A percentile compares a stretch with the other conserved stretches of the same genome.
These are phyloP conservation scores for Entelexis paramagnoliae DNA, from an alignment of 1,139 yeast species.

Conservation along the genomic window DNA sequence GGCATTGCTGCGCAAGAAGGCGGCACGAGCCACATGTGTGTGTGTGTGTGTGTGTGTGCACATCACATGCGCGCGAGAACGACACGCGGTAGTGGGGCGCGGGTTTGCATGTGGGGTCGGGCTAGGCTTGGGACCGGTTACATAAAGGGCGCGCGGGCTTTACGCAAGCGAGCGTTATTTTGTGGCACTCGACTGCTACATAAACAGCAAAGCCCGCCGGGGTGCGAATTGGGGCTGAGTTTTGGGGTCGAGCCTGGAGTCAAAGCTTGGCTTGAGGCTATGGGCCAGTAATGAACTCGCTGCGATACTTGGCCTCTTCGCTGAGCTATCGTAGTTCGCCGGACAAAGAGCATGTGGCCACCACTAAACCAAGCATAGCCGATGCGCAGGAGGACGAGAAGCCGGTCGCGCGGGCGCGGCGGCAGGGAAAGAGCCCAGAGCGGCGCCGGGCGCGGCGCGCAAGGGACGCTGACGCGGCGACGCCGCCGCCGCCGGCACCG, in stretches of 20 bases:
- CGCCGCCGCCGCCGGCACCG: background rate
- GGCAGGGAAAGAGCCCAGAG: background rate
- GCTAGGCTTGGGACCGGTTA: slow-evolving; percentile 2
- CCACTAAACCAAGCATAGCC: too few relatives aligned
- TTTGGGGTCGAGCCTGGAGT: background rate
- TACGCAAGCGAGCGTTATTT: background rate
- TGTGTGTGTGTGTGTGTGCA: too few relatives aligned
- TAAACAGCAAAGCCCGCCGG: background rate
- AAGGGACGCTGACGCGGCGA: background rate
- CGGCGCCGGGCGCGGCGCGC: background rate
- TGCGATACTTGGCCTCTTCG: slow-evolving; percentile 14
- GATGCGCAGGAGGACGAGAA: background rate
- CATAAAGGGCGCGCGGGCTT: background rate
- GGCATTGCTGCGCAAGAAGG: too few relatives aligned
- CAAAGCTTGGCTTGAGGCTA: background rate
- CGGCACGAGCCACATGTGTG: background rate
- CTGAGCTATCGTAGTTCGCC: background rate
- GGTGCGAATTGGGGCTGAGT: background rate
- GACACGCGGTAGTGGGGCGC: background rate
- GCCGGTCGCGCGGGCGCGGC: slow-evolving; percentile 6
- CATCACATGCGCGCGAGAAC: slow-evolving; percentile 1
- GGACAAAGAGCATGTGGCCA: too few relatives aligned
- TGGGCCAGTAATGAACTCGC: slow-evolving; percentile 15
- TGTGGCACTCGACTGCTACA: background rate
- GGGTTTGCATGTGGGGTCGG: background rate